Percentiles rank a stretch among this genome's conserved stretches.
phyloP scores from a whole-genome alignment of 495 filamentous ascomycete genomes.

The Penicillium antarcticum region DNA sequence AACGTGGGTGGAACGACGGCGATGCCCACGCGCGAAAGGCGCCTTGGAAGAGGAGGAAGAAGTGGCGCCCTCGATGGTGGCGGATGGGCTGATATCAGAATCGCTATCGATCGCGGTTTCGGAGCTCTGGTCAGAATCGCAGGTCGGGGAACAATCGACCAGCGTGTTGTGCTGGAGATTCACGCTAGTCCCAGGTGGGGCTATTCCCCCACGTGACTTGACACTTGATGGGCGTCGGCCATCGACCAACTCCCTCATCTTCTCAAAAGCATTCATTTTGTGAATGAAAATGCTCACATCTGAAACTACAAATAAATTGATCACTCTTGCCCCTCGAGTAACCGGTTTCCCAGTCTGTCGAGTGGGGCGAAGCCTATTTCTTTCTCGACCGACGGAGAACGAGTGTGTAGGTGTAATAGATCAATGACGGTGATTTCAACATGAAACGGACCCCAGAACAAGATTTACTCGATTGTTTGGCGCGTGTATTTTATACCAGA shows the following conservation, averaged over 20 bases:
- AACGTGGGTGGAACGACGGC: slow-evolving; percentile 47
- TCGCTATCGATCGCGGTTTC: background rate
- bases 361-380: slow-evolving; percentile 7
- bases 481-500: background rate
- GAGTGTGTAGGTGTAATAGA: slow-evolving; percentile 25
- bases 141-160: background rate
- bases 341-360: background rate
- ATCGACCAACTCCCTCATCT: slow-evolving; percentile 21
- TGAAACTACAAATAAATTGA: background rate
- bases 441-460: background rate
- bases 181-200: slow-evolving; percentile 1
- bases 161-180: slow-evolving; percentile 5
- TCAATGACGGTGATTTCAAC: slow-evolving; percentile 20
- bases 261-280: slow-evolving; percentile 16
- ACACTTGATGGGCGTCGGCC: slow-evolving; percentile 3
- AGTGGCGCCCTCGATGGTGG: slow-evolving; percentile 36
- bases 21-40: slow-evolving; percentile 43
- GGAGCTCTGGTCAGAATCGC: slow-evolving; percentile 1
- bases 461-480: slow-evolving; percentile 5
- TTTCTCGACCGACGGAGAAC: slow-evolving; percentile 6
- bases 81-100: slow-evolving; percentile 16
- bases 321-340: background rate
- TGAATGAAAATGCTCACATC: background rate
- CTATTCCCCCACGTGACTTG: background rate
- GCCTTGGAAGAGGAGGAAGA: slow-evolving; percentile 35